Percentiles rank a stretch among this genome's conserved stretches.
Evolutionary conservation across 148 eudicot genomes (phyloP).

Genomic region (Camellia granthamiana): DNA sequence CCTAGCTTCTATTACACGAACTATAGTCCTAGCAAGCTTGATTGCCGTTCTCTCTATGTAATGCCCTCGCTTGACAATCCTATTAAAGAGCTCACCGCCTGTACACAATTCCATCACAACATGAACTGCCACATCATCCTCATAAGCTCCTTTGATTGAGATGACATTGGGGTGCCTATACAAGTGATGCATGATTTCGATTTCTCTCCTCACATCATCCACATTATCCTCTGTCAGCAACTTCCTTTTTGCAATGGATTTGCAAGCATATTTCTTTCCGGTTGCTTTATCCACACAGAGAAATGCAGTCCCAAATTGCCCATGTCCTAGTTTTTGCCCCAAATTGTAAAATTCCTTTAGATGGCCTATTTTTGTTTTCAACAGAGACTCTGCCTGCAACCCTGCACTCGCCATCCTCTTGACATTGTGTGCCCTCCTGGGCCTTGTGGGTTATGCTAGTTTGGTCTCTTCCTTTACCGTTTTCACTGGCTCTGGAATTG

Average conservation of each 20-base stretch:
- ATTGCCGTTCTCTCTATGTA: conserved; percentile 81
- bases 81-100: conserved; percentile 85
- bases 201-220: conserved; percentile 85
- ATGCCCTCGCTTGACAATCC: conserved; percentile 73
- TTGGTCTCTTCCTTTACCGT: conserved; percentile 14
- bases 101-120: conserved; percentile 82
- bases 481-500: conserved; percentile 15
- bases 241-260: conserved; percentile 77
- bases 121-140: conserved; percentile 82
- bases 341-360: conserved; percentile 60
- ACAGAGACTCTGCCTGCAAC: conserved; percentile 58
- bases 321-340: conserved; percentile 80
- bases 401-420: conserved; percentile 57
- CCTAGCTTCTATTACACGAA: conserved; percentile 80
- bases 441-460: conserved; percentile 11
- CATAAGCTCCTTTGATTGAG: conserved; percentile 68
- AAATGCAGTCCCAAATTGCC: conserved; percentile 87
- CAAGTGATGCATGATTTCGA: conserved; percentile 88
- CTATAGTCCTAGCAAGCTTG: conserved; percentile 63
- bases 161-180: conserved; percentile 70
- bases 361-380: conserved; percentile 57
- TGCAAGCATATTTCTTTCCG: conserved; percentile 67
- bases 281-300: conserved; percentile 57
- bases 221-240: conserved; percentile 62
- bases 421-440: conserved; percentile 31